Evolutionary conservation across 441 rosid species (phyloP).

Genomic region (Jatropha multifida): DNA sequence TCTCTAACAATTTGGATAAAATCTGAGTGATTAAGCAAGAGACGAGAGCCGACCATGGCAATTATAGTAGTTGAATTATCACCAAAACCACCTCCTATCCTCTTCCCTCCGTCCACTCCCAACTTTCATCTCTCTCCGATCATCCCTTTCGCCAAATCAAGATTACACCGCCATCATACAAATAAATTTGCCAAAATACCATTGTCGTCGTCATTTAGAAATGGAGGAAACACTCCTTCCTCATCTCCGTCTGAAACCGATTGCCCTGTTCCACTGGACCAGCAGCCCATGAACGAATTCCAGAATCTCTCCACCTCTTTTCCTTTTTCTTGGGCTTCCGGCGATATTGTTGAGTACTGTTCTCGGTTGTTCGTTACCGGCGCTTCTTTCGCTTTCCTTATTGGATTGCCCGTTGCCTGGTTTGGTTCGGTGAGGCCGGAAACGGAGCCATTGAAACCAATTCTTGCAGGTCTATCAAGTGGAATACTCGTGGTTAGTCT

Average conservation of each 20-base stretch:
- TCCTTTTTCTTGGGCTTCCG: conserved; percentile 82
- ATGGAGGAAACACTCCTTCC: conserved; percentile 43
- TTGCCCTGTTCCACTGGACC: conserved; percentile 85
- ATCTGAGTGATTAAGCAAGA: not conserved
- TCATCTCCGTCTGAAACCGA: conserved; percentile 52
- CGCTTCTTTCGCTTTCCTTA: conserved; percentile 63
- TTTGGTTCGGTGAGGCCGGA: conserved; percentile 67
- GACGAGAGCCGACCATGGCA: conserved; percentile 24
- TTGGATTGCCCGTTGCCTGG: conserved; percentile 88
- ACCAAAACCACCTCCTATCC: conserved; percentile 21
- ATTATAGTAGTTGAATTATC: conserved; percentile 27
- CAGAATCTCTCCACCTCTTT: conserved; percentile 75
- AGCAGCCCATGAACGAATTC: conserved; percentile 81
- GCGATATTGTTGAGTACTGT: conserved; percentile 51
- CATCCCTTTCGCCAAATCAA: conserved; percentile 23
- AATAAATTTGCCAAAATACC: conserved; percentile 19
- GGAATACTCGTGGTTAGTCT: conserved; percentile 77
- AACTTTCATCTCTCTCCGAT: not conserved
- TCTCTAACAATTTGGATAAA: not conserved
- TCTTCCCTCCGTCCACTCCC: conserved; percentile 15
- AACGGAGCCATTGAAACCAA: conserved; percentile 53
- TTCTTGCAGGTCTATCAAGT: conserved; percentile 64
- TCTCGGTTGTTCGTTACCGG: conserved; percentile 65
- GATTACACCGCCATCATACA: conserved; percentile 25
- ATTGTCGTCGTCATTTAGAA: conserved; percentile 40